phyloP scores from a whole-genome alignment of 805 yeast species.

The Scheffersomyces coipomensis region DNA sequence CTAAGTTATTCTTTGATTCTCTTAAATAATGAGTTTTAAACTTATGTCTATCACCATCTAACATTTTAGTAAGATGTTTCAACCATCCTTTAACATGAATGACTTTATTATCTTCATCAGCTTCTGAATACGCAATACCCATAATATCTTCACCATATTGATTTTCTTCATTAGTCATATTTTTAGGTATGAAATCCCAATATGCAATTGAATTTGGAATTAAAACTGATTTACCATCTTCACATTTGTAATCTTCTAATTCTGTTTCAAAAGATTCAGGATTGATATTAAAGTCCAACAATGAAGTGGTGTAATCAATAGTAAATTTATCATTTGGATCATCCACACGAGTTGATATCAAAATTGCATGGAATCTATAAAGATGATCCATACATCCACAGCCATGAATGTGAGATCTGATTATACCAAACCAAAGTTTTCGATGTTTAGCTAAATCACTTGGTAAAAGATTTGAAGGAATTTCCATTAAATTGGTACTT shows the following conservation, averaged over 20 bases:
- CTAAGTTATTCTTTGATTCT: slow-evolving; percentile 8
- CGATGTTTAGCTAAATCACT: too few species aligned
- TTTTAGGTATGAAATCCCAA: slow-evolving; percentile 16
- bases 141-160: slow-evolving; percentile 17
- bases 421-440: too few species aligned
- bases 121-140: slow-evolving; percentile 26
- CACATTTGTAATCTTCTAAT: too few species aligned
- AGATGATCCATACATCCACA: slow-evolving; percentile 15
- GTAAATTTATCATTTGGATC: slow-evolving; percentile 8
- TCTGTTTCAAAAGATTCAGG: slow-evolving; percentile 31
- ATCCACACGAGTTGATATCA: slow-evolving; percentile 9
- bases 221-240: slow-evolving; percentile 22
- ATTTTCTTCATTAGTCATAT: not conserved
- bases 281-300: slow-evolving; percentile 33
- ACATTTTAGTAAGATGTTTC: slow-evolving; percentile 9
- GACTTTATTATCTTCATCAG: slow-evolving; percentile 25
- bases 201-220: slow-evolving; percentile 30
- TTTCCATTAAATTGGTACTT: not conserved
- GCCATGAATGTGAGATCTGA: not conserved
- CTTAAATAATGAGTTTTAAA: slow-evolving; percentile 1
- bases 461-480: slow-evolving; percentile 9
- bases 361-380: slow-evolving; percentile 15
- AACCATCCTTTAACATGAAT: slow-evolving; percentile 24
- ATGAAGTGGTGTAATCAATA: slow-evolving; percentile 23
- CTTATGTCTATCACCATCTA: slow-evolving; percentile 1